Conservation (phyloP, 192 early-diverging fungal species). For the Helicostylum pulchrum region DNA sequence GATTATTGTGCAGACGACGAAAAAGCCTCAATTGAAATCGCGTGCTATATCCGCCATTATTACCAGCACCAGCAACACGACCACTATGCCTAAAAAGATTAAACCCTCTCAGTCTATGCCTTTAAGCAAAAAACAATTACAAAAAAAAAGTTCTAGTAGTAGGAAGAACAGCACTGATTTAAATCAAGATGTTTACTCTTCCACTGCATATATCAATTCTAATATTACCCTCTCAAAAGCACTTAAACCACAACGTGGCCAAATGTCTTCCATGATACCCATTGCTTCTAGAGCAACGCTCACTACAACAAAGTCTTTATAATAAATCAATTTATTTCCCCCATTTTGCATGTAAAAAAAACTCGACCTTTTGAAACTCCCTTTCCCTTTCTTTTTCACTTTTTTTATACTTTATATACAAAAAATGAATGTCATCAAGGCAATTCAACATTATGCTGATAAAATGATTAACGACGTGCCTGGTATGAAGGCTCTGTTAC, state of each 20-base stretch:
- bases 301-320: not conserved
- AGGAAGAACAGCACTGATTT: not conserved
- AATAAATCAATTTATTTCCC: not conserved
- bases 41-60: slow-evolving; percentile 13
- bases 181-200: slow-evolving; percentile 8
- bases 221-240: slow-evolving; percentile 14
- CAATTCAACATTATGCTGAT: slow-evolving; percentile 83
- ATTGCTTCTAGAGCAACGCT: slow-evolving; percentile 3
- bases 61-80: not conserved
- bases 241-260: slow-evolving; percentile 11
- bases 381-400: not conserved
- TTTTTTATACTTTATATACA: slow-evolving; percentile 1
- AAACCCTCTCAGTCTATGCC: slow-evolving; percentile 15
- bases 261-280: slow-evolving; percentile 16
- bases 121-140: slow-evolving; percentile 6
- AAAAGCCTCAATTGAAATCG: slow-evolving; percentile 12
- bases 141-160: not conserved
- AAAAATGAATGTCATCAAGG: slow-evolving; percentile 76
- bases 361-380: not conserved
- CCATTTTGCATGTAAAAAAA: no score
- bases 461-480: slow-evolving; percentile 88
- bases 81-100: slow-evolving; percentile 1
- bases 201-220: slow-evolving; percentile 8
- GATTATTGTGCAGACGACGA: not conserved
- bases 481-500: slow-evolving; percentile 97